Evolutionary conservation across 306 rosid genomes (phyloP), one percentile per base, ranked within the genome.

Genomic region (Vigna radiata): DNA sequence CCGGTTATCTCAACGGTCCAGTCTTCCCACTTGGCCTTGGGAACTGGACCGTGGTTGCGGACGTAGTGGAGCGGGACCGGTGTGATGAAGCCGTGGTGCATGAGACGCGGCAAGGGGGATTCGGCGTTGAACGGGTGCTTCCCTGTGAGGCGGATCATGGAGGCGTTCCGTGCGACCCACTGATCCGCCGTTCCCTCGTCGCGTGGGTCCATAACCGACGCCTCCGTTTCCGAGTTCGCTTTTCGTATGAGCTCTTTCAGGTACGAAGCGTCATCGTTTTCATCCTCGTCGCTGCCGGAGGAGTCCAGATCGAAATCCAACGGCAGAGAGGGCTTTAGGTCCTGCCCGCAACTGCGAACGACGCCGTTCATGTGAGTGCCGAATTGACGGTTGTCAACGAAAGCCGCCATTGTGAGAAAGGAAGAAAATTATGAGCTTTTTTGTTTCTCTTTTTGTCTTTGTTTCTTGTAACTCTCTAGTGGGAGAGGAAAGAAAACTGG

Each of bases 1-100:
- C 98, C 98, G 11, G 87, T 77, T 4, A 89, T 69, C 19, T 90
- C 98, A 0, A 93, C 72, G 4, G 87, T 74, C 98, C 98, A 93
- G 7, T 85, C 86, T 5, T 81, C 84, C 96, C 96, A 93, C 3
- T 60, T 62, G 4, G 68, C 90, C 47, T 39, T 86, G 0, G 96
- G 93, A 33, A 90, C 97, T 0, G 84, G 67, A 0, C 94, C 97
- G 75, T 89, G 96, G 94, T 89, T 90, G 5, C 96, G 90, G 0
- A 93, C 97, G 79, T 88, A 90, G 90, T 93, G 97, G 76, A 92
- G 87, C 0, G 96, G 89, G 44, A 77, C 91, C 5, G 96, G 97
- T 0, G 96, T 92, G 18, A 92, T 90, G 89, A 93, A 93, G 5
- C 97, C 96, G 77, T 87, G 89, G 86, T 87, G 87, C 96, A 90